Conservation (phyloP, 306 rosid genomes). For the Vigna angularis region DNA sequence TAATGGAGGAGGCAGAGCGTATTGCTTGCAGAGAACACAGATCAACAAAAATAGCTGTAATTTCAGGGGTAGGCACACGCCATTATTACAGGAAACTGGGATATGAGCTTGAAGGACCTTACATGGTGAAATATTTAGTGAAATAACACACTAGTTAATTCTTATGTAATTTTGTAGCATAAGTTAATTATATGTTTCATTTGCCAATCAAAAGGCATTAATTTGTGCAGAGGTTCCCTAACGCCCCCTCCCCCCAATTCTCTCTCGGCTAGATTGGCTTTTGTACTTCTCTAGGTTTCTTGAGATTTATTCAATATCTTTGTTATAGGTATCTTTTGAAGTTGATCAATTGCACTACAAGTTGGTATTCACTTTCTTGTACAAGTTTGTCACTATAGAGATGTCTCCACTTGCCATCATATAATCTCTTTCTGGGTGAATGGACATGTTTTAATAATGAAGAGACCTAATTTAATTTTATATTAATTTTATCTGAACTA, state of each 20-base stretch:
- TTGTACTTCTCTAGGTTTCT: slow-evolving; percentile 11
- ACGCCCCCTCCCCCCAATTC: not conserved
- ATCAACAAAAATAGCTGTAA: slow-evolving; percentile 83
- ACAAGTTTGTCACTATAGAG: not conserved
- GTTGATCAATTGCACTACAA: slow-evolving; percentile 1
- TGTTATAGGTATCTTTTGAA: not conserved
- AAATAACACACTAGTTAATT: slow-evolving; percentile 36
- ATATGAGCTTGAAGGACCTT: slow-evolving; percentile 96
- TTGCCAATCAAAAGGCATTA: not conserved
- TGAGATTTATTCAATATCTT: not conserved
- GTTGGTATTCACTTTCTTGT: not conserved
- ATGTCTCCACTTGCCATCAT: not conserved
- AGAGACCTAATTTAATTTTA: not conserved
- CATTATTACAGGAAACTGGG: slow-evolving; percentile 93
- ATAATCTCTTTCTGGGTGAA: not conserved
- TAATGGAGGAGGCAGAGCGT: slow-evolving; percentile 97
- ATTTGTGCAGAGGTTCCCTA: slow-evolving; percentile 16
- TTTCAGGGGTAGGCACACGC: slow-evolving; percentile 97
- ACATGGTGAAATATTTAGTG: slow-evolving; percentile 84
- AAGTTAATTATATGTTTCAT: slow-evolving; percentile 33
- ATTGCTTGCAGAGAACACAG: slow-evolving; percentile 82
- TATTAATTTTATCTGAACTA: too few relatives aligned
- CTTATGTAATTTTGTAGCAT: slow-evolving; percentile 53
- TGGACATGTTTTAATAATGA: not conserved
- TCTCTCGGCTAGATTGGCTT: not conserved